phyloP scores from a whole-genome alignment of 495 filamentous ascomycete genomes.

The Clavariopsis aquatica region DNA sequence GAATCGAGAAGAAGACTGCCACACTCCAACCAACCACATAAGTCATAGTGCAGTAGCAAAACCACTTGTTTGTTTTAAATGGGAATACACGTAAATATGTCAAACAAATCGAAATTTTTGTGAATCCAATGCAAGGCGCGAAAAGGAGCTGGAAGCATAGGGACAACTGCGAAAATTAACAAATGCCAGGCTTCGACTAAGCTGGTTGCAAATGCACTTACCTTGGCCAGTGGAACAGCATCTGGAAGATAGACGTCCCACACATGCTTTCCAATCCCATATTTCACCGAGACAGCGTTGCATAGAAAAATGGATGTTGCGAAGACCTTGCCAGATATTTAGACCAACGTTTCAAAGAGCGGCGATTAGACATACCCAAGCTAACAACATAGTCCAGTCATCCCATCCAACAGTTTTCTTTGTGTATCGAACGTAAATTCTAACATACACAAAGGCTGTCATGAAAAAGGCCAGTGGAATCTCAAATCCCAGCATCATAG shows the following conservation, averaged over 20 bases:
- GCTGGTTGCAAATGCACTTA: not conserved
- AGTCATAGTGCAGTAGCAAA: not conserved
- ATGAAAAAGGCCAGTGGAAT: not conserved
- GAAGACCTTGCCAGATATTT: not conserved
- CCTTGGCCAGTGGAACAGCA: not conserved
- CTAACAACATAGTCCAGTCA: not conserved
- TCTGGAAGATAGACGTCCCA: not conserved
- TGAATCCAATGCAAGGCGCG: not conserved
- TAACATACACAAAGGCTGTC: not conserved
- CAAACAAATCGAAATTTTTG: not conserved
- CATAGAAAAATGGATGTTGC: not conserved
- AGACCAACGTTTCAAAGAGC: not conserved
- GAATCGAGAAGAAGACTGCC: not conserved
- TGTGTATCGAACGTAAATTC: not conserved
- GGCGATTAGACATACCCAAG: not conserved
- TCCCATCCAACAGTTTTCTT: not conserved
- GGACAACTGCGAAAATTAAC: too few relatives aligned
- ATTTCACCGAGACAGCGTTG: not conserved
- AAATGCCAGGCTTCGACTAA: too few relatives aligned
- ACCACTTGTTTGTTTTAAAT: not conserved
- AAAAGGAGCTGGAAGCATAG: slow-evolving; percentile 1
- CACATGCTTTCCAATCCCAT: not conserved
- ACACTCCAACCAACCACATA: not conserved
- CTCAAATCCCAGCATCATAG: not conserved
- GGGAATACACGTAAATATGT: not conserved